Conservation (phyloP, 2,329 filamentous ascomycete species). For the Cladophialophora carrionii region DNA sequence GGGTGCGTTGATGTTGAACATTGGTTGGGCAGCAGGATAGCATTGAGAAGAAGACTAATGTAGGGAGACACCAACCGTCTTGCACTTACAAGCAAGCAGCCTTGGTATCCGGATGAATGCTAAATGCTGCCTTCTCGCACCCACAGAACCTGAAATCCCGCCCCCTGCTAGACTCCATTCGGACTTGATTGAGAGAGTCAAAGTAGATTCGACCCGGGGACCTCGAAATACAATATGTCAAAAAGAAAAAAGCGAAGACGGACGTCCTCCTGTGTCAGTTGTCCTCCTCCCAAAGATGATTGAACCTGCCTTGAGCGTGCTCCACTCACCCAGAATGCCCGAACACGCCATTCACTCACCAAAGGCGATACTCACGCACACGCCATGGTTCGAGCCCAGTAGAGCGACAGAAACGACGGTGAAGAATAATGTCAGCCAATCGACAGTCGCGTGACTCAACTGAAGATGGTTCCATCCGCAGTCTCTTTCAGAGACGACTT, state of each 20-base stretch:
- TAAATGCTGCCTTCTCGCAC: slow-evolving; percentile 27
- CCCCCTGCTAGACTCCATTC: neutral
- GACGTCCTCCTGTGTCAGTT: slow-evolving; percentile 22
- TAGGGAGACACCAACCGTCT: slow-evolving; percentile 32
- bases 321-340: slow-evolving; percentile 29
- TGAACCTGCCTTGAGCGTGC: slow-evolving; percentile 6
- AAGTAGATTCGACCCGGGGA: neutral
- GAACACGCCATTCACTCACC: neutral
- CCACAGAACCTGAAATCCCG: neutral
- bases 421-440: slow-evolving; percentile 21
- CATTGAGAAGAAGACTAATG: slow-evolving; percentile 12
- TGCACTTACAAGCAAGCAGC: slow-evolving; percentile 36
- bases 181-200: neutral
- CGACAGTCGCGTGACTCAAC: slow-evolving; percentile 30
- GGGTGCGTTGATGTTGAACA: neutral
- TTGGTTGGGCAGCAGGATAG: slow-evolving; percentile 1
- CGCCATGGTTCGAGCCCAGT: neutral
- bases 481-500: neutral
- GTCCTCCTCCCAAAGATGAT: slow-evolving; percentile 4
- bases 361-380: neutral
- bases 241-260: neutral
- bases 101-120: slow-evolving; percentile 29
- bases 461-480: slow-evolving; percentile 4
- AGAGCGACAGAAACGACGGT: neutral
- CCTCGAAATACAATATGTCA: neutral